Evolutionary conservation across 2,329 filamentous ascomycete species (phyloP).

Genomic region (Rasamsonia emersonii): DNA sequence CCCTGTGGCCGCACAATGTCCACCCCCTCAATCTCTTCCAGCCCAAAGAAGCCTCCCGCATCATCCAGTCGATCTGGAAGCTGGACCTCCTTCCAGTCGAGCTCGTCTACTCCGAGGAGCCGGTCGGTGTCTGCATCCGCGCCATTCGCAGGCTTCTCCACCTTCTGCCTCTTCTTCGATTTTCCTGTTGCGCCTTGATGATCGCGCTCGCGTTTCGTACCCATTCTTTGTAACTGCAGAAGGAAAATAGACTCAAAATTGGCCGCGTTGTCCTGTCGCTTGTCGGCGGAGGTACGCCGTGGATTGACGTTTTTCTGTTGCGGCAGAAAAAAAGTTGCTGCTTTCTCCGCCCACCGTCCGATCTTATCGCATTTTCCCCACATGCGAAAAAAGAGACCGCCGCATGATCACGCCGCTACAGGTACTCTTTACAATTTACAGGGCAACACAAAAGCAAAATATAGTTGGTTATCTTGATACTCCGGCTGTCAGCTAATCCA

Average conservation of each 20-base stretch:
- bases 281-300: too few relatives aligned
- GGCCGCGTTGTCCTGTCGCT: too few relatives aligned
- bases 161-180: constrained; percentile 29
- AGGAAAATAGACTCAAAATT: not conserved
- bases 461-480: too few relatives aligned
- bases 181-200: constrained; percentile 19
- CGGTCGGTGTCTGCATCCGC: constrained; percentile 16
- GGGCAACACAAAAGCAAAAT: too few relatives aligned
- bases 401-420: too few relatives aligned
- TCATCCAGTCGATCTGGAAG: constrained; percentile 73
- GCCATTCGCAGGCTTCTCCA: constrained; percentile 10
- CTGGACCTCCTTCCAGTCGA: constrained; percentile 56
- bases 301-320: too few relatives aligned
- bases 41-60: constrained; percentile 84
- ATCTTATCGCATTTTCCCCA: too few relatives aligned
- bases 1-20: constrained; percentile 65
- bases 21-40: constrained; percentile 88
- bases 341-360: too few relatives aligned
- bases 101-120: constrained; percentile 38
- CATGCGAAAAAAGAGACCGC: too few relatives aligned
- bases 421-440: too few relatives aligned
- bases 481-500: too few relatives aligned
- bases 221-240: constrained; percentile 19
- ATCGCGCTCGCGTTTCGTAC: constrained; percentile 28
- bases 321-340: too few relatives aligned